Evolutionary conservation across 129 eudicot species (phyloP).

Genomic region (Tagetes patula): DNA sequence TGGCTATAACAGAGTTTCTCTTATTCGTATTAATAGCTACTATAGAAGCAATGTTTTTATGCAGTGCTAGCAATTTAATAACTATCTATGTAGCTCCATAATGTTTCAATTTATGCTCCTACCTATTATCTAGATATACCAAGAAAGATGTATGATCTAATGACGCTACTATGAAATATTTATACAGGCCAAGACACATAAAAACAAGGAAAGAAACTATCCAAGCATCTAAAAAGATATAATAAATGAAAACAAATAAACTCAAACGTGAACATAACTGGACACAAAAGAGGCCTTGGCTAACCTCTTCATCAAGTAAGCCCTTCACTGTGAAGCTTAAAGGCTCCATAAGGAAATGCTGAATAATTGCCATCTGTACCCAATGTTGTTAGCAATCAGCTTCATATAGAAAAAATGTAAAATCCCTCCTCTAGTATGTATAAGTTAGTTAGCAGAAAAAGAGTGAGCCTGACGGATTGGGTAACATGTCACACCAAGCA

Average conservation of each 20-base stretch:
- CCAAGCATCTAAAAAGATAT: background rate
- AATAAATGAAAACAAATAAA: background rate
- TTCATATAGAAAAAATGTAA: background rate
- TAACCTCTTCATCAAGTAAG: conserved; percentile 45
- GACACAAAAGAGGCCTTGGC: conserved; percentile 26
- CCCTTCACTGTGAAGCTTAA: conserved; percentile 52
- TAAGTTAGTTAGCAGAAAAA: conserved; percentile 13
- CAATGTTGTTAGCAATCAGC: background rate
- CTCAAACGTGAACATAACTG: conserved; percentile 5
- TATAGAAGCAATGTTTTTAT: no score
- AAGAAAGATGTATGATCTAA: no score
- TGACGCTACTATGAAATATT: background rate
- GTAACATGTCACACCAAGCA: conserved; percentile 6
- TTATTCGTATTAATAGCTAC: no score
- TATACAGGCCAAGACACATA: background rate
- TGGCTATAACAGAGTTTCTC: no score
- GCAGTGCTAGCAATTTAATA: no score
- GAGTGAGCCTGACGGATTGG: background rate
- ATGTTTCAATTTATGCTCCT: no score
- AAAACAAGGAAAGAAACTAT: background rate
- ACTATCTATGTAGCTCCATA: no score
- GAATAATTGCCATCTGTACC: conserved; percentile 69
- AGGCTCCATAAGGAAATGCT: conserved; percentile 70
- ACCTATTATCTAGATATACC: no score
- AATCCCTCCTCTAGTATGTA: conserved; percentile 16